phyloP scores from a whole-genome alignment of 768 basidiomycete species.

The Multifurca ochricompacta region DNA sequence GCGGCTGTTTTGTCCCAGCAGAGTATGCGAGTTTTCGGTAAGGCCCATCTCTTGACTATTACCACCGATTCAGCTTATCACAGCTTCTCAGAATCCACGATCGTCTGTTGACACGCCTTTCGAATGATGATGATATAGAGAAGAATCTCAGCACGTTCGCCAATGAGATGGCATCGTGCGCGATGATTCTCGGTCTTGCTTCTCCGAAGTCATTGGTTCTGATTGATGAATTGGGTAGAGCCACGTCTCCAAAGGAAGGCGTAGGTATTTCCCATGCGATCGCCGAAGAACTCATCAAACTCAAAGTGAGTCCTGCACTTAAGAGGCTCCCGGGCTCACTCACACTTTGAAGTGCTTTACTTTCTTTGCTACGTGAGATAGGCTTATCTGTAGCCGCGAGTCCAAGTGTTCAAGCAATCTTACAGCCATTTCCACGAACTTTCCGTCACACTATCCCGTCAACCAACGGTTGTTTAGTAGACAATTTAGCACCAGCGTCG shows the following conservation, averaged over 20 bases:
- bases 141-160: slow-evolving; percentile 91
- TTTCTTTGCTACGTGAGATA: slow-evolving; percentile 79
- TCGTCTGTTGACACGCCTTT: slow-evolving; percentile 75
- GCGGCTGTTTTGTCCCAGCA: slow-evolving; percentile 87
- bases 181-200: slow-evolving; percentile 84
- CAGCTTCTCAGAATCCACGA: slow-evolving; percentile 58
- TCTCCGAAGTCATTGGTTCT: slow-evolving; percentile 65
- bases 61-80: background rate
- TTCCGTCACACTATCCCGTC: slow-evolving; percentile 60
- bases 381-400: background rate
- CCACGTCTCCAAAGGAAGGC: slow-evolving; percentile 80
- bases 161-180: slow-evolving; percentile 85
- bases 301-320: slow-evolving; percentile 45
- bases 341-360: slow-evolving; percentile 54
- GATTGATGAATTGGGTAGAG: slow-evolving; percentile 90
- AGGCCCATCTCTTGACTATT: slow-evolving; percentile 2
- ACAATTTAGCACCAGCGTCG: slow-evolving; percentile 21
- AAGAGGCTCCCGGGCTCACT: slow-evolving; percentile 1
- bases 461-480: slow-evolving; percentile 78
- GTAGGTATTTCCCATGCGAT: slow-evolving; percentile 80
- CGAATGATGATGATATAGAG: slow-evolving; percentile 92
- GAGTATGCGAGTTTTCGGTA: slow-evolving; percentile 87
- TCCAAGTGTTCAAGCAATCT: background rate
- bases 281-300: slow-evolving; percentile 63
- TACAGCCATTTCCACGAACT: slow-evolving; percentile 76